Base-by-base conservation (phyloP, 2,329 filamentous ascomycete genomes). In the Colletotrichum sp. region DNA sequence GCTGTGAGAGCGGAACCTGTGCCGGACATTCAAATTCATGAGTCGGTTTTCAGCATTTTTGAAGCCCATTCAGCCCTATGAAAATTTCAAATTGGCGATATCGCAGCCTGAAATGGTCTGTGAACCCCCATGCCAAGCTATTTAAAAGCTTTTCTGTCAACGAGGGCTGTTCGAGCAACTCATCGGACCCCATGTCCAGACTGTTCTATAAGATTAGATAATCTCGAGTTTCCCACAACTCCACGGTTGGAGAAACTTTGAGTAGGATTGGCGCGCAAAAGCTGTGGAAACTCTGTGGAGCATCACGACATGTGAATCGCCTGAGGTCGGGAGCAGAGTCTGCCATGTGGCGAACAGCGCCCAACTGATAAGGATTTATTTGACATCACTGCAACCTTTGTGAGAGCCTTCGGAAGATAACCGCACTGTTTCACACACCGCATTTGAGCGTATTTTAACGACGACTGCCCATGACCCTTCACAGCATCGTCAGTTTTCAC, bases 211-310 rank as follows among this genome's bases (percentile, higher is more conserved):
- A 55, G 55, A 52, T 55, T 26, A 39, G 34, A 15, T 28, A 72
- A 55, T 57, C 69, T 39, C 9, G 18, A 34, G 18, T 55, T 32
- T 39, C 28, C 39, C n/a, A 63, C 52, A 55, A 55, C 57, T 36
- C 30, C 18, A 26, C 21, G 52, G 52, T 60, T n/a, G 48, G 48
- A 34, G 26, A 21, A 30, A 21, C 15, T 18, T 71, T 43, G 43
- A 34, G 26, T 60, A 32, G 60, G 67, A 69, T 74, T 74, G 61
- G 60, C 60, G 67, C 61, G 72, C 67, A 24, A 71, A 30, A 28
- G 24, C 28, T 32, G 55, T 72, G 68, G 68, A 75, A 75, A 71
- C 68, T 30, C 61, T 55, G 68, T 75, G 68, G 68, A 71, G 24
- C 61, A 61, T 72, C 68, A 61, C 52, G 61, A 59, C 67, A 67